phyloP scores from a whole-genome alignment of 352 stramenopile species.

The Phytophthora melonis region DNA sequence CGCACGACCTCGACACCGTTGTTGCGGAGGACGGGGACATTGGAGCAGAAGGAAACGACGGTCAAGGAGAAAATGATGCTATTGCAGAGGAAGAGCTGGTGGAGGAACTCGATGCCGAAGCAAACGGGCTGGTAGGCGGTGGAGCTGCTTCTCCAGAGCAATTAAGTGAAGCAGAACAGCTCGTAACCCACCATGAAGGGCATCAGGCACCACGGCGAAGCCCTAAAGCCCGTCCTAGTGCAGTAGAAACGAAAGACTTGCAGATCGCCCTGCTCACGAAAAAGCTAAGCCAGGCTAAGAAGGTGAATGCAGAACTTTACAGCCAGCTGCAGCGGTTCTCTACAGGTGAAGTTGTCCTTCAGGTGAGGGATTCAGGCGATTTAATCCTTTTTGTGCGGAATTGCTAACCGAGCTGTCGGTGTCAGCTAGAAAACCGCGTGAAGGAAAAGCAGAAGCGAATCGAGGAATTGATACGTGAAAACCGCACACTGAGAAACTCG shows the following conservation, averaged over 20 bases:
- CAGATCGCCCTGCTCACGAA: conserved; percentile 41
- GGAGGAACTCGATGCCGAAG: neutral
- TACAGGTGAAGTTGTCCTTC: conserved; percentile 55
- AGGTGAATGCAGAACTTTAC: conserved; percentile 54
- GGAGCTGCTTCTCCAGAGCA: neutral
- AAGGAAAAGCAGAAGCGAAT: conserved; percentile 74
- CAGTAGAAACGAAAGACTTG: conserved; percentile 13
- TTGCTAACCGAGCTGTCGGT: conserved; percentile 4
- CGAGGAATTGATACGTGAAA: conserved; percentile 68
- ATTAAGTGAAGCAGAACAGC: neutral
- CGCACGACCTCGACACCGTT: neutral
- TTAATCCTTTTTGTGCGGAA: neutral
- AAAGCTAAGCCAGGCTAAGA: conserved; percentile 56
- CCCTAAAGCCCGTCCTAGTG: conserved; percentile 4
- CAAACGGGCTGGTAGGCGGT: neutral
- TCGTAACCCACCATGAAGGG: conserved; percentile 12
- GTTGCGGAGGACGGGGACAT: neutral
- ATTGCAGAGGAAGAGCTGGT: neutral
- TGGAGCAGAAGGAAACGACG: neutral
- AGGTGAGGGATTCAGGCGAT: conserved; percentile 34
- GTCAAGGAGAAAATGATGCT: neutral
- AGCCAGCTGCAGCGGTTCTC: conserved; percentile 61
- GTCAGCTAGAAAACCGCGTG: conserved; percentile 69
- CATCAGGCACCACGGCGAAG: neutral
- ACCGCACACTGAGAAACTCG: conserved; percentile 63